Evolutionary conservation across 257 asterid genomes (phyloP), one percentile per base, ranked within the genome.

Genomic region (Plantago major): DNA sequence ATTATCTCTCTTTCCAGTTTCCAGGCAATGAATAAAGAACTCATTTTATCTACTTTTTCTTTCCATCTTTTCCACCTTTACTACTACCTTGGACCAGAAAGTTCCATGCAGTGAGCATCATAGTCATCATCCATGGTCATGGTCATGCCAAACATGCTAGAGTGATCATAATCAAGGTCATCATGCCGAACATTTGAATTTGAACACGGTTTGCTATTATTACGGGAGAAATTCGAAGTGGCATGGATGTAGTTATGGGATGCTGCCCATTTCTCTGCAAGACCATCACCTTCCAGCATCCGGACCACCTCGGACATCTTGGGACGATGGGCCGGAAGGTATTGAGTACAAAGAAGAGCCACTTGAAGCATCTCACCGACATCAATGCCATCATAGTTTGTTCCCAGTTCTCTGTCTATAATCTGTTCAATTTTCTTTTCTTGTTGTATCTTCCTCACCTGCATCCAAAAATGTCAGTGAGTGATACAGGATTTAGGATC

Each of bases 221-320:
- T 22, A 22, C 63, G 74, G 2, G 83, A 67, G 56, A 81, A 67
- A 60, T 68, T 71, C 10, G 78, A 46, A 2, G 67, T 3, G 28
- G 71, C 19, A 4, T 75, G 76, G 42, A 70, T 68, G 14, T 73
- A 80, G 64, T 78, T 78, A 65, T 83, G 93, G 0, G 95, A 76
- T 10, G 94, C 94, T n/a, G 94, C 97, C 99, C 99, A 92, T 79
- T 92, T 92, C 55, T 87, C 95, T 0, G 95, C 99, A 6, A 87
- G 82, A 1, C 99, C 99, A 46, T 92, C 99, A 4, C 99, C 99
- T 66, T 92, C 99, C 0, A 92, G 84, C 99, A 92, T 92, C 13
- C 92, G 76, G 14, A 85, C 89, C 59, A 92, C 95, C 58, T 89
- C 97, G 0, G 96, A 92, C 99, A 92, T 92, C 61, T 79, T 92